phyloP scores from a whole-genome alignment of 78 protist species.

The Corallochytrium limacisporum region DNA sequence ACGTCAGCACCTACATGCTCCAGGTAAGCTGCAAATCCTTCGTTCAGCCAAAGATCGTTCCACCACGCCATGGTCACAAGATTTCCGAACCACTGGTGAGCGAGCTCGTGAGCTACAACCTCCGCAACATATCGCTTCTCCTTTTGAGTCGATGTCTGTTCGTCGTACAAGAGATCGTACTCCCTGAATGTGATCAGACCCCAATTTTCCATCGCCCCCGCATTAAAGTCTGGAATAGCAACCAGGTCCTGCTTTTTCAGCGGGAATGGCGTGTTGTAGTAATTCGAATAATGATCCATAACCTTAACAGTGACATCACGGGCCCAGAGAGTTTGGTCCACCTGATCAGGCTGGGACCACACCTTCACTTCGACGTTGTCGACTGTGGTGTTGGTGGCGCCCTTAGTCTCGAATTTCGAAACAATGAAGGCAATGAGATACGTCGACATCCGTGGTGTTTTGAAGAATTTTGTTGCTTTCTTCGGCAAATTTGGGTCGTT shows the following conservation, averaged over 20 bases:
- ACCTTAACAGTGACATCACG: slow-evolving; percentile 51
- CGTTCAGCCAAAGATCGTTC: slow-evolving; percentile 76
- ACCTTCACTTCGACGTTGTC: slow-evolving; percentile 36
- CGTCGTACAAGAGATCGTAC: slow-evolving; percentile 23
- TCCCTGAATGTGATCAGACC: slow-evolving; percentile 54
- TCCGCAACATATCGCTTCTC: slow-evolving; percentile 21
- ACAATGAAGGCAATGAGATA: slow-evolving; percentile 70
- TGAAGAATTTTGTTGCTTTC: slow-evolving; percentile 9
- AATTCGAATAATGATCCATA: slow-evolving; percentile 35
- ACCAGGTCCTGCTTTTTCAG: slow-evolving; percentile 66
- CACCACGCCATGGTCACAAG: slow-evolving; percentile 95
- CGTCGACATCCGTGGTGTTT: slow-evolving; percentile 67
- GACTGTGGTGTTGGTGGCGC: not conserved
- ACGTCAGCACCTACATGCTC: slow-evolving; percentile 11
- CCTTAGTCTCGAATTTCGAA: slow-evolving; percentile 68
- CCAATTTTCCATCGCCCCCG: slow-evolving; percentile 78
- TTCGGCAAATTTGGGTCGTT: not conserved
- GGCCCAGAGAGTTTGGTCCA: slow-evolving; percentile 41
- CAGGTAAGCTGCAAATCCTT: slow-evolving; percentile 58
- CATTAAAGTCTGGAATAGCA: slow-evolving; percentile 67
- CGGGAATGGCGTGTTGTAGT: slow-evolving; percentile 58
- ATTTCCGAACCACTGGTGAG: slow-evolving; percentile 77
- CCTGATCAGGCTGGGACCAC: slow-evolving; percentile 57
- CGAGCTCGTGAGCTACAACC: slow-evolving; percentile 60
- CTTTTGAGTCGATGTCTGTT: not conserved